Evolutionary conservation across 805 yeast species (phyloP), one percentile per base, ranked within the genome.

Genomic region (Candida berthetii): DNA sequence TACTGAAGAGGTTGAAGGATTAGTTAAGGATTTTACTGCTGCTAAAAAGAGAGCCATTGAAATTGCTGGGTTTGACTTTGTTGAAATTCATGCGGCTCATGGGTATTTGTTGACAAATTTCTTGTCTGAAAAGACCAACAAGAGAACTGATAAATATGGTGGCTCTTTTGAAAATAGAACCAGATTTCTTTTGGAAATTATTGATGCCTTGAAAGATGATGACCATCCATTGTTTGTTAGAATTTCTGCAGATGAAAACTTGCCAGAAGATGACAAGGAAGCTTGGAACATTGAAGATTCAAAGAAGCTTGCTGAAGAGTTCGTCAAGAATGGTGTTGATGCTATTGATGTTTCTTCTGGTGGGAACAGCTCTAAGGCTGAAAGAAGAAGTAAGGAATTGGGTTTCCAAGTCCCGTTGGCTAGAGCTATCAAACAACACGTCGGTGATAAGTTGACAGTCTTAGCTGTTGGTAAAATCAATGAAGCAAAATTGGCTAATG

Each of bases 1-100:
- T 3, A 47, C 38, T 3, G 62, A 53, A 3, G 76, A 78, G 37
- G 64, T 76, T 42, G 47, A 64, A 27, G 54, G 55, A 0, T 41
- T 76, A n/a, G 61, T 75, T 16, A 49, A 63, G 18, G 59, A 60
- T 4, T 77, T 72, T 53, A 71, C 62, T 22, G 51, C 45, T 2
- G 74, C 78, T 22, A 78, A 82, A 1, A 61, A 65, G 43, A 66
- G 69, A 45, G 76, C 85, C 1, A 60, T 70, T 28, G 68, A 64
- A 13, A 58, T 62, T 29, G 71, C 78, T 7, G 78, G 80, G 1
- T 69, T 75, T 44, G 85, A 81, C 54, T 75, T 75, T 38, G 66
- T 81, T 37, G 86, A 80, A 53, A 63, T 82, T 39, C 86, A 82
- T 52, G 72, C 66, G 22, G 84, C 83, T 10, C 77, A 78, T 54